A percentile compares a stretch with the other conserved stretches of the same genome.
Conservation (phyloP, 306 rosid genomes). For the Casuarina cunninghamiana region DNA sequence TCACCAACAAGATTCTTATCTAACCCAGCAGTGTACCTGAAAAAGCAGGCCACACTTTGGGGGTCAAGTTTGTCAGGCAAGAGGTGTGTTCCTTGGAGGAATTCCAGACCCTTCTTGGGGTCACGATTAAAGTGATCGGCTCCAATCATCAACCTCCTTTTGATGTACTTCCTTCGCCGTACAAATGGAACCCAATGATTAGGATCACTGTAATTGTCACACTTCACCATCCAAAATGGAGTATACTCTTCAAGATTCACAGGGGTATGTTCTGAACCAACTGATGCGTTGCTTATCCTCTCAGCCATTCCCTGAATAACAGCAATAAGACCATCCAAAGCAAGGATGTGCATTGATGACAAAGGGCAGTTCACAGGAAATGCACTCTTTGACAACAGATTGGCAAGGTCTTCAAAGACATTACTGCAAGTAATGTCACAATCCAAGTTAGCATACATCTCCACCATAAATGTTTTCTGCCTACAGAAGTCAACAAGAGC, state of each 20-base stretch:
- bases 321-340: slow-evolving; percentile 95
- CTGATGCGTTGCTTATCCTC: slow-evolving; percentile 75
- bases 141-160: slow-evolving; percentile 96
- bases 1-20: slow-evolving; percentile 99
- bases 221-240: slow-evolving; percentile 97
- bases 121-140: slow-evolving; percentile 99
- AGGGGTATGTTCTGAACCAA: slow-evolving; percentile 56
- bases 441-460: slow-evolving; percentile 92
- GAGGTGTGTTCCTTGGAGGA: slow-evolving; percentile 97
- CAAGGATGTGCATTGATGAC: slow-evolving; percentile 88
- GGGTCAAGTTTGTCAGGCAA: slow-evolving; percentile 99
- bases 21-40: slow-evolving; percentile 95
- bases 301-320: slow-evolving; percentile 99
- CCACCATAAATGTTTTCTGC: slow-evolving; percentile 86
- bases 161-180: slow-evolving; percentile 85
- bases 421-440: slow-evolving; percentile 95
- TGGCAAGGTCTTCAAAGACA: slow-evolving; percentile 90
- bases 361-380: slow-evolving; percentile 88
- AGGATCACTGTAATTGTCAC: slow-evolving; percentile 88
- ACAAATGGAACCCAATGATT: slow-evolving; percentile 87
- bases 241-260: slow-evolving; percentile 82
- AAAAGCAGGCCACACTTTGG: slow-evolving; percentile 98
- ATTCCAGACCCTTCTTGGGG: slow-evolving; percentile 98
- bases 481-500: slow-evolving; percentile 92
- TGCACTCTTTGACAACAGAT: slow-evolving; percentile 84